Evolutionary conservation across 345 rosid genomes (phyloP).

Genomic region (Mallotus nudiflorus): DNA sequence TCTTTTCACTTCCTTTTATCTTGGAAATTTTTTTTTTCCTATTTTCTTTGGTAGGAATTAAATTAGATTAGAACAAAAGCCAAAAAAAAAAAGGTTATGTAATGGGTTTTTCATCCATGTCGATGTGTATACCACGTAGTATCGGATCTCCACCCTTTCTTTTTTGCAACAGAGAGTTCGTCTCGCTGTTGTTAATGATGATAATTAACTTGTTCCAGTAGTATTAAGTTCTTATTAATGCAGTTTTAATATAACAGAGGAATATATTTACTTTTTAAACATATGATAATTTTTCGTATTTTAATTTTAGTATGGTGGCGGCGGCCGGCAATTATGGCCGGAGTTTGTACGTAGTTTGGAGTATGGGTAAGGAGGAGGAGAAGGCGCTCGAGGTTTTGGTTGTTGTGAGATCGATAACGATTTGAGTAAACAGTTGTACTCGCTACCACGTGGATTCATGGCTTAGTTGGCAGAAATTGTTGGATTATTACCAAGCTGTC

Average conservation of each 20-base stretch:
- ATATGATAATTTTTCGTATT: background rate
- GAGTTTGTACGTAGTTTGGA: no score
- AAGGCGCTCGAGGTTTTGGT: conserved; percentile 3
- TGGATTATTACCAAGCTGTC: background rate
- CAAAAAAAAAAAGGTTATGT: conserved; percentile 10
- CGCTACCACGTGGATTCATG: conserved; percentile 8
- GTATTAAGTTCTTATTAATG: background rate
- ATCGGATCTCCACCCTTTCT: conserved; percentile 17
- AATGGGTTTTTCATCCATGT: conserved; percentile 11
- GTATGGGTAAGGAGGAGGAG: background rate
- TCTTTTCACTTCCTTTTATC: background rate
- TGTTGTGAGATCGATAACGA: background rate
- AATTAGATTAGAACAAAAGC: conserved; percentile 1
- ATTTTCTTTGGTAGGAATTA: background rate
- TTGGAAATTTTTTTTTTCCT: conserved; percentile 5
- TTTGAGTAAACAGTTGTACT: background rate
- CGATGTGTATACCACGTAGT: conserved; percentile 29
- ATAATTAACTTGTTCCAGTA: conserved; percentile 12
- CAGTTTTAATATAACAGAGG: conserved; percentile 12
- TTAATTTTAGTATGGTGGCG: background rate
- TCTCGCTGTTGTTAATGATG: conserved; percentile 31
- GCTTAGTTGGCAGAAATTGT: background rate
- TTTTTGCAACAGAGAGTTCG: conserved; percentile 35
- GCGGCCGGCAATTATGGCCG: background rate
- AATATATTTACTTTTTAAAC: background rate